Base-by-base conservation (phyloP, 2,329 filamentous ascomycete species). In the Colletotrichum liriopes region DNA sequence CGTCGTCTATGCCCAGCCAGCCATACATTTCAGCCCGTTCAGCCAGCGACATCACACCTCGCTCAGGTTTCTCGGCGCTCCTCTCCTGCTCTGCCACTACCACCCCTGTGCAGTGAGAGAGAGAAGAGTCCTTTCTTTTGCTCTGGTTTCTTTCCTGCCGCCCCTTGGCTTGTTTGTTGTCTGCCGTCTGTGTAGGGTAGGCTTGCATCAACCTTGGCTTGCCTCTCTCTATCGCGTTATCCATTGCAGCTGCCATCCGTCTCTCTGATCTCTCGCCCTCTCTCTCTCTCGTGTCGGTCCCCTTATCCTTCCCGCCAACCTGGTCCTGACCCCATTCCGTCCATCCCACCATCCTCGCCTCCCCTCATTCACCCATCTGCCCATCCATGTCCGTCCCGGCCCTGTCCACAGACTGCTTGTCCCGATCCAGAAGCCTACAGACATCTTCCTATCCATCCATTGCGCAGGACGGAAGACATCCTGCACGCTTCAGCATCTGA, bases 241-340 rank as follows among this genome's bases (percentile, higher is more conserved):
- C 5, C 49, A 29, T 16, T 18, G n/a, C n/a, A n/a, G n/a, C 49
- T 32, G 4, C 39, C 26, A 60, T 47, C 26, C 16, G 14, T 62
- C 55, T 41, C 35, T 37, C 52, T 23, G 23, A 12, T 32, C 26
- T 49, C 45, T 23, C 65, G 56, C 58, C 61, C 55, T 65, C 63
- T 23, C 65, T 47, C 58, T 67, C 55, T 65, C 63, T 54, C 41
- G 41, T 20, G 32, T 32, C 61, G 29, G 26, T 26, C 11, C 58
- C 58, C 4, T 45, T 37, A 37, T 14, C 11, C 60, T 51, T 67
- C 58, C 59, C 56, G 39, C 65, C 65, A 35, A 49, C 39, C 64
- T 45, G 64, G 55, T 59, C 56, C 23, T 11, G 26, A 59, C 59
- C 45, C 59, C 20, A 6, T 49, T n/a, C 43, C 59, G 8, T 26